A percentile compares a stretch with the other conserved stretches of the same genome.
These are phyloP conservation scores for Rutidosis leptorrhynchoides DNA, from an alignment of 129 eudicot species.

Conservation along the genomic window DNA sequence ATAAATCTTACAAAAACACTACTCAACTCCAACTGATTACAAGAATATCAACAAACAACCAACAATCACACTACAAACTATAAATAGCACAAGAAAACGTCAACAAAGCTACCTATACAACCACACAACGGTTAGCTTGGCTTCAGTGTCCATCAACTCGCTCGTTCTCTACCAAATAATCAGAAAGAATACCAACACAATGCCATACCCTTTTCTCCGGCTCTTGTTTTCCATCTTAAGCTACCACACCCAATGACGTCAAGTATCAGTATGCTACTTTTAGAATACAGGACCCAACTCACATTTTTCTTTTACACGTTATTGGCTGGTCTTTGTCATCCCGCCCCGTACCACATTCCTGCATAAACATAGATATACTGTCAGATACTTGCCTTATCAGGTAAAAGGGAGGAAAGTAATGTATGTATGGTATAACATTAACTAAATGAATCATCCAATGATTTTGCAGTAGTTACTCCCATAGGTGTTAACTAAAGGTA, in stretches of 20 bases:
- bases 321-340: conserved; percentile 60
- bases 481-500: neutral
- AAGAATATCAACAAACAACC: conserved; percentile 10
- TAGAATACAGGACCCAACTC: conserved; percentile 14
- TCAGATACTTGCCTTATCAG: conserved; percentile 1
- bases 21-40: conserved; percentile 6
- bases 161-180: conserved; percentile 23
- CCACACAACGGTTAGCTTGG: conserved; percentile 34
- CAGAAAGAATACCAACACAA: conserved; percentile 22
- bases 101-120: conserved; percentile 33
- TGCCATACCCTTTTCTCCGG: conserved; percentile 15
- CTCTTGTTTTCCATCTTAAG: conserved; percentile 11
- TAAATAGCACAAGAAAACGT: conserved; percentile 20
- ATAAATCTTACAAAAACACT: conserved; percentile 6
- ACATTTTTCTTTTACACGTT: conserved; percentile 31
- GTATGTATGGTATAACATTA: neutral
- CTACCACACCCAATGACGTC: conserved; percentile 13
- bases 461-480: neutral
- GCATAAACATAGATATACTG: conserved; percentile 30
- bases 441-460: neutral
- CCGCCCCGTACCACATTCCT: conserved; percentile 66
- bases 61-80: conserved; percentile 31
- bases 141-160: conserved; percentile 19
- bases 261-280: conserved; percentile 23
- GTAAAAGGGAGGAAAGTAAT: neutral